Conservation (phyloP, 1,139 yeast species). For the Sugiyamaella castrensis region DNA sequence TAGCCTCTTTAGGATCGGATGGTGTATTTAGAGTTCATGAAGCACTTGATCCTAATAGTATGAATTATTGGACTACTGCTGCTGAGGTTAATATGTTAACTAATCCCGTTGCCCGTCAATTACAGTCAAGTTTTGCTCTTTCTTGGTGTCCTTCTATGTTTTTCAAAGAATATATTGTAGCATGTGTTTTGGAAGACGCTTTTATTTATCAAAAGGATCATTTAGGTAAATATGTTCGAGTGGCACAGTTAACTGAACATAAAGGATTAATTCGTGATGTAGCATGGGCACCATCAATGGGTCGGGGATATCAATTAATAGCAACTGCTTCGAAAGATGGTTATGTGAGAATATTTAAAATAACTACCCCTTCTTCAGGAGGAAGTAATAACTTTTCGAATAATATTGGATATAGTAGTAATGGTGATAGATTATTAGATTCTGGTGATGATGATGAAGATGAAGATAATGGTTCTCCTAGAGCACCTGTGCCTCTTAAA, state of each 20-base stretch:
- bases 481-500: constrained; percentile 27
- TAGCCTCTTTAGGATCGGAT: constrained; percentile 89
- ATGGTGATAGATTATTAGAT: constrained; percentile 1
- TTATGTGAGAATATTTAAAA: constrained; percentile 76
- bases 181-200: constrained; percentile 85
- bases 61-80: constrained; percentile 76
- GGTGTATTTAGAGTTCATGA: constrained; percentile 85
- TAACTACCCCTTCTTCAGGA: constrained; percentile 45
- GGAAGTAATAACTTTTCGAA: neutral
- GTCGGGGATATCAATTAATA: constrained; percentile 77
- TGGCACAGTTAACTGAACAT: constrained; percentile 63
- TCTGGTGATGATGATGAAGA: constrained; percentile 33
- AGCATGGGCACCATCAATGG: constrained; percentile 98
- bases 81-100: constrained; percentile 60
- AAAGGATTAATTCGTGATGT: constrained; percentile 83
- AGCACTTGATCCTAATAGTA: constrained; percentile 81
- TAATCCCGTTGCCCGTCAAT: constrained; percentile 70
- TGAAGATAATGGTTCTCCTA: constrained; percentile 17
- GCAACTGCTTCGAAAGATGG: constrained; percentile 98
- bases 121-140: constrained; percentile 82
- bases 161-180: constrained; percentile 74
- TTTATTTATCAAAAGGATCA: constrained; percentile 62
- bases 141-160: constrained; percentile 95
- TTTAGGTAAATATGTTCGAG: constrained; percentile 39
- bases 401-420: neutral